These are phyloP conservation scores for Amanita jacksonii DNA, from an alignment of 768 basidiomycete genomes.

Conservation along the genomic window DNA sequence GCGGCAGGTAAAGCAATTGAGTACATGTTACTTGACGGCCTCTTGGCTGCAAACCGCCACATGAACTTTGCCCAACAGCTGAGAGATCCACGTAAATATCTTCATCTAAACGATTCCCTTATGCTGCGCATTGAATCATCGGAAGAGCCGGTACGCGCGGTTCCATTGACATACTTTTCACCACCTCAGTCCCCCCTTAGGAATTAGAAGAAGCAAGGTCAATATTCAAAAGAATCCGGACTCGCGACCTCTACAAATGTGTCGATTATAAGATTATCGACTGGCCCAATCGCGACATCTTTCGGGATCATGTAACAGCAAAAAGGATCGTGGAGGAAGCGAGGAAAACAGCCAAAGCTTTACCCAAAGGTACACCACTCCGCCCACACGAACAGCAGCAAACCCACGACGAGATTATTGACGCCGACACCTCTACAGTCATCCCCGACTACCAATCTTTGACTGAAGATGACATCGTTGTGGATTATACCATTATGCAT, in stretches of 20 bases:
- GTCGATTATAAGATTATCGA: slow-evolving; percentile 55
- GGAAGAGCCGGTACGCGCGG: slow-evolving; percentile 35
- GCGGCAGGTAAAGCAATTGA: slow-evolving; percentile 66
- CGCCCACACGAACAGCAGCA: not conserved
- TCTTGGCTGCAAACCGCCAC: slow-evolving; percentile 55
- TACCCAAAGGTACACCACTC: not conserved
- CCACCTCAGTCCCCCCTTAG: slow-evolving; percentile 23
- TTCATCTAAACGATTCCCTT: slow-evolving; percentile 63
- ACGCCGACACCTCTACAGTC: slow-evolving; percentile 13
- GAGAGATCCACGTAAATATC: slow-evolving; percentile 45
- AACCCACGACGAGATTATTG: slow-evolving; percentile 13
- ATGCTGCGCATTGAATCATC: slow-evolving; percentile 49
- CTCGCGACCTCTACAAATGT: slow-evolving; percentile 56
- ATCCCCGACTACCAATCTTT: slow-evolving; percentile 21
- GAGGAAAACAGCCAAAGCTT: slow-evolving; percentile 15
- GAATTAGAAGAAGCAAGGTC: slow-evolving; percentile 46
- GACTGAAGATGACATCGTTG: slow-evolving; percentile 43
- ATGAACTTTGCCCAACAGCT: slow-evolving; percentile 52
- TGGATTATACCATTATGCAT: slow-evolving; percentile 59
- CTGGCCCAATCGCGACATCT: slow-evolving; percentile 28
- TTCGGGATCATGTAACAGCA: slow-evolving; percentile 30
- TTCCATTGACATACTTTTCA: not conserved
- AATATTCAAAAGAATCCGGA: slow-evolving; percentile 52
- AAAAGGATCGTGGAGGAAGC: slow-evolving; percentile 36
- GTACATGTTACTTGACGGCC: slow-evolving; percentile 75